A percentile compares a stretch with the other conserved stretches of the same genome.
phyloP scores from a whole-genome alignment of 306 rosid species.

The Vigna radiata region DNA sequence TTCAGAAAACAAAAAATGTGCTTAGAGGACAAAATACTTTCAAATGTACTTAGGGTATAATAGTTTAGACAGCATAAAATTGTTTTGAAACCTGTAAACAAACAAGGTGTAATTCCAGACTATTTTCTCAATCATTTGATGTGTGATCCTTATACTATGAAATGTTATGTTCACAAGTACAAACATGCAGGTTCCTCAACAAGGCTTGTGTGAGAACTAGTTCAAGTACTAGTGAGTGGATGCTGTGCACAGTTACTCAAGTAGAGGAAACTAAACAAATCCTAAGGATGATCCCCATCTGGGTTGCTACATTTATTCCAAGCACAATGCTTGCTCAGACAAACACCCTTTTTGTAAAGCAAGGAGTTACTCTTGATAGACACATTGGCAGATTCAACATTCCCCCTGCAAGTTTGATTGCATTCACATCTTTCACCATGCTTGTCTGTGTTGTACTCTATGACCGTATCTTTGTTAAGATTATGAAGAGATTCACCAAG shows the following conservation, averaged over 20 bases:
- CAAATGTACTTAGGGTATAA: background rate
- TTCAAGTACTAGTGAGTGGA: conserved; percentile 53
- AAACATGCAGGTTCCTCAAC: conserved; percentile 60
- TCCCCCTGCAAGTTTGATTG: conserved; percentile 68
- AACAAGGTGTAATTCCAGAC: background rate
- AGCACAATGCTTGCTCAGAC: conserved; percentile 55
- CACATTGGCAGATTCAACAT: conserved; percentile 65
- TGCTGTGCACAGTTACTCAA: conserved; percentile 67
- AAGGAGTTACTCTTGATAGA: conserved; percentile 68
- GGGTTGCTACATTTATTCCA: conserved; percentile 62
- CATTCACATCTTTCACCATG: conserved; percentile 61
- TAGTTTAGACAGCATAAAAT: too few species aligned
- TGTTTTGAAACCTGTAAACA: background rate
- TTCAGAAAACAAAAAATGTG: background rate
- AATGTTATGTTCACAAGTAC: background rate
- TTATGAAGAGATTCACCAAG: conserved; percentile 48
- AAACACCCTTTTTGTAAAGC: conserved; percentile 66
- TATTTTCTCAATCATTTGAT: background rate
- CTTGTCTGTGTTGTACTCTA: conserved; percentile 60
- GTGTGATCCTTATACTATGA: background rate
- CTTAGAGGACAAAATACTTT: background rate
- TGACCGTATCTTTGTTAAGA: conserved; percentile 62
- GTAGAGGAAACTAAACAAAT: conserved; percentile 87
- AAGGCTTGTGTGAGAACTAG: conserved; percentile 62
- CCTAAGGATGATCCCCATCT: conserved; percentile 66